These are phyloP conservation scores for Hyphopichia wangnamkhiaoensis DNA, from an alignment of 1,139 yeast species.

Conservation along the genomic window DNA sequence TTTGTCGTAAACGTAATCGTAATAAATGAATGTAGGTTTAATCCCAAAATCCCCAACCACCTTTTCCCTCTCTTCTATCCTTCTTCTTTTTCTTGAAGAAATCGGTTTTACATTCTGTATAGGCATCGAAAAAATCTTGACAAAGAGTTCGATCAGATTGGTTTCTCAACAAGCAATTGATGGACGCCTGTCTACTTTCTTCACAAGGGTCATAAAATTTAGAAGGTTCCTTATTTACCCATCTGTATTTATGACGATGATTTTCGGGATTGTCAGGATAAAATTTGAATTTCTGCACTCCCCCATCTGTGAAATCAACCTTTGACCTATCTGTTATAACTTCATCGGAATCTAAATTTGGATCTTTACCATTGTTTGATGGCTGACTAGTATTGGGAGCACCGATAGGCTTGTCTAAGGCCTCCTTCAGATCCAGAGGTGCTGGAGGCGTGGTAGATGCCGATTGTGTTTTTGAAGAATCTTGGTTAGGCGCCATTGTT, in stretches of 20 bases:
- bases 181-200: conserved; percentile 83
- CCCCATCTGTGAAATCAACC: conserved; percentile 60
- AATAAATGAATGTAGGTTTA: background rate
- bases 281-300: conserved; percentile 58
- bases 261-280: conserved; percentile 83
- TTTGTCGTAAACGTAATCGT: background rate
- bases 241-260: conserved; percentile 59
- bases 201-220: conserved; percentile 92
- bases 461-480: too few relatives aligned
- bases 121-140: conserved; percentile 86
- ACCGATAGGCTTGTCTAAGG: background rate
- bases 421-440: background rate
- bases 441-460: background rate
- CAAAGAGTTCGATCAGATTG: conserved; percentile 77
- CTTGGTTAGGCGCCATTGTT: too few relatives aligned
- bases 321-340: conserved; percentile 44
- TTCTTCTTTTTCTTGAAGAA: conserved; percentile 54
- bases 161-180: conserved; percentile 74
- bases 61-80: conserved; percentile 40
- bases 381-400: too few relatives aligned
- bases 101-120: conserved; percentile 85
- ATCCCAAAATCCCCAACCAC: conserved; percentile 49
- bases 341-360: conserved; percentile 18
- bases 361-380: background rate
- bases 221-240: conserved; percentile 72